Conservation (phyloP, 805 yeast genomes). For the Candida morakotiae region DNA sequence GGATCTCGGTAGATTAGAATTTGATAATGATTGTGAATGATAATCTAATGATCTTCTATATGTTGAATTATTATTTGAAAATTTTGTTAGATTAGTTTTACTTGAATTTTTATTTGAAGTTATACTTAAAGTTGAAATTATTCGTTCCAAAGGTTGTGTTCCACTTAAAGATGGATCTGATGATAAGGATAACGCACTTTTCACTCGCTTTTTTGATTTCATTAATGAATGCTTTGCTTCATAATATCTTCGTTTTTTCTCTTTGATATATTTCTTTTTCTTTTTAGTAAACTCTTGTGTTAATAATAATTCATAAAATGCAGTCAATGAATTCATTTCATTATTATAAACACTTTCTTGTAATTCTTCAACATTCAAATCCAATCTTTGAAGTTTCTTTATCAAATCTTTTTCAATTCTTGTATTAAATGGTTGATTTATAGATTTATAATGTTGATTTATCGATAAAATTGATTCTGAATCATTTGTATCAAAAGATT, state of each 20-base stretch:
- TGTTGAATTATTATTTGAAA: neutral
- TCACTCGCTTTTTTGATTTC: slow-evolving; percentile 30
- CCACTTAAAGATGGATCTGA: slow-evolving; percentile 23
- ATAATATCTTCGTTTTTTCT: slow-evolving; percentile 27
- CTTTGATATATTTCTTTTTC: slow-evolving; percentile 24
- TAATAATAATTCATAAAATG: slow-evolving; percentile 65
- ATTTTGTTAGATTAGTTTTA: slow-evolving; percentile 8
- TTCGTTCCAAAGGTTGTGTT: slow-evolving; percentile 35
- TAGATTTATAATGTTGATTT: slow-evolving; percentile 31
- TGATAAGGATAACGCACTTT: slow-evolving; percentile 30
- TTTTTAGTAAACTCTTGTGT: slow-evolving; percentile 45
- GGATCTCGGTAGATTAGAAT: neutral
- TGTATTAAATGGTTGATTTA: slow-evolving; percentile 45
- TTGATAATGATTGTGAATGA: neutral
- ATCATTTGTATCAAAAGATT: slow-evolving; percentile 17
- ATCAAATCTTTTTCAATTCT: slow-evolving; percentile 60
- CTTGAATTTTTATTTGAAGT: slow-evolving; percentile 18
- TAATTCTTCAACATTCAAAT: slow-evolving; percentile 60
- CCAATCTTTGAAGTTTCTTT: slow-evolving; percentile 53
- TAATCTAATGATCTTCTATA: slow-evolving; percentile 5
- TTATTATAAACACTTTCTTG: slow-evolving; percentile 53
- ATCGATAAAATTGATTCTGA: slow-evolving; percentile 36
- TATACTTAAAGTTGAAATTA: slow-evolving; percentile 33
- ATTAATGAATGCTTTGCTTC: slow-evolving; percentile 29
- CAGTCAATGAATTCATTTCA: slow-evolving; percentile 69